These are phyloP conservation scores for Adansonia digitata DNA, from an alignment of 345 rosid genomes.

Conservation along the genomic window DNA sequence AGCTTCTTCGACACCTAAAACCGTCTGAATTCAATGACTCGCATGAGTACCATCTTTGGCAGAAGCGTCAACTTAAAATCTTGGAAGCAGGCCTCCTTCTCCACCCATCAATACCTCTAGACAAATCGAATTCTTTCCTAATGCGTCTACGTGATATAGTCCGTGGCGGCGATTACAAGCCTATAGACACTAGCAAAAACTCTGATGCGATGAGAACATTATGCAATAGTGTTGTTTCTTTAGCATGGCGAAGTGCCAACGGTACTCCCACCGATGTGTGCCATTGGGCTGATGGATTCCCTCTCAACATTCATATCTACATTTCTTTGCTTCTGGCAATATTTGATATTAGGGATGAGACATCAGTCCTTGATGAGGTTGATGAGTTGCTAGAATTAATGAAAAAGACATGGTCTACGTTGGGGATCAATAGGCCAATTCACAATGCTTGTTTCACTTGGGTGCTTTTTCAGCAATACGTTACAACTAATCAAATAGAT, in stretches of 20 bases:
- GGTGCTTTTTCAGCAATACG: constrained; percentile 85
- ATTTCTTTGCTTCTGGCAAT: constrained; percentile 54
- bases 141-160: constrained; percentile 57
- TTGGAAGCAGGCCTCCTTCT: constrained; percentile 75
- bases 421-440: constrained; percentile 64
- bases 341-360: constrained; percentile 73
- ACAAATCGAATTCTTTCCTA: constrained; percentile 55
- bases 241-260: constrained; percentile 60
- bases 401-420: constrained; percentile 88
- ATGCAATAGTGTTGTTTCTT: constrained; percentile 59
- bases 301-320: constrained; percentile 73
- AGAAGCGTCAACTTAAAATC: constrained; percentile 70
- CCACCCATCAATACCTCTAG: constrained; percentile 61
- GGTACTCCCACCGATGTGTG: constrained; percentile 62
- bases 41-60: constrained; percentile 78
- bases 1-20: constrained; percentile 85
- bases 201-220: constrained; percentile 70
- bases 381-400: constrained; percentile 86
- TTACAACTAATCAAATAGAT: constrained; percentile 55
- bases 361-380: constrained; percentile 78
- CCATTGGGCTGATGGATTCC: constrained; percentile 95
- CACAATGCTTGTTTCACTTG: constrained; percentile 83
- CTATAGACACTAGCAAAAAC: constrained; percentile 59
- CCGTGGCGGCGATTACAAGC: constrained; percentile 37
- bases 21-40: constrained; percentile 67